phyloP scores from a whole-genome alignment of 352 stramenopile species.

The Globisporangium abappressorium region DNA sequence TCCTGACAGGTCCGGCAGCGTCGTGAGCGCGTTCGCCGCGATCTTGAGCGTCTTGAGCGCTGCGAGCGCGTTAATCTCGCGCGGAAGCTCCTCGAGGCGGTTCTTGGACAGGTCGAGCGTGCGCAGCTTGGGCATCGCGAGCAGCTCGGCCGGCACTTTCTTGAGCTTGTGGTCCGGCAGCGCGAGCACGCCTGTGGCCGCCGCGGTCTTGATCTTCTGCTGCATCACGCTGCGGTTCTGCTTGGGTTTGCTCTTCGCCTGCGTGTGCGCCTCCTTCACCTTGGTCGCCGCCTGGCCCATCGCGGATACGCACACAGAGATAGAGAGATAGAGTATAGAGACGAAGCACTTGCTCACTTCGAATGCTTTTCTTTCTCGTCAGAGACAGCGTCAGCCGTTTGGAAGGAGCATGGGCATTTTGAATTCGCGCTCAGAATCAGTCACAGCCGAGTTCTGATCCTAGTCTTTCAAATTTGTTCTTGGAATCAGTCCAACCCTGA shows the following conservation, averaged over 20 bases:
- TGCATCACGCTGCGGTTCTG: conserved; percentile 68
- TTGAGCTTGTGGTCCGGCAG: conserved; percentile 75
- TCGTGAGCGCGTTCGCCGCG: conserved; percentile 47
- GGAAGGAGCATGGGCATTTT: no score
- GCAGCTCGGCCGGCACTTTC: conserved; percentile 55
- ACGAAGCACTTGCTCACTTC: no score
- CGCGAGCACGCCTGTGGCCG: conserved; percentile 62
- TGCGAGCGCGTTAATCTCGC: conserved; percentile 33
- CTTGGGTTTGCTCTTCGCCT: conserved; percentile 82
- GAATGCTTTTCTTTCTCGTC: no score
- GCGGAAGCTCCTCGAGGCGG: conserved; percentile 49
- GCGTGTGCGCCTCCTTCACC: conserved; percentile 56
- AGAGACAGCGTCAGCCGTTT: no score
- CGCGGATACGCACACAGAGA: background rate
- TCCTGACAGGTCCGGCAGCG: conserved; percentile 61
- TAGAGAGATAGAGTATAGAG: no score
- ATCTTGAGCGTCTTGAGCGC: conserved; percentile 78
- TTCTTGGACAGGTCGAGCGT: conserved; percentile 77
- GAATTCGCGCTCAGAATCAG: no score
- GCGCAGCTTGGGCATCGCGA: conserved; percentile 48
- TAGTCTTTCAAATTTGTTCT: no score
- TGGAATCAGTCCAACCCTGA: no score
- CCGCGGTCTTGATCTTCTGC: conserved; percentile 70
- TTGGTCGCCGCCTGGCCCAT: conserved; percentile 74
- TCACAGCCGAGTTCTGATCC: no score